phyloP scores from a whole-genome alignment of 1,284 basidiomycete species.

The Hemileia vastatrix region DNA sequence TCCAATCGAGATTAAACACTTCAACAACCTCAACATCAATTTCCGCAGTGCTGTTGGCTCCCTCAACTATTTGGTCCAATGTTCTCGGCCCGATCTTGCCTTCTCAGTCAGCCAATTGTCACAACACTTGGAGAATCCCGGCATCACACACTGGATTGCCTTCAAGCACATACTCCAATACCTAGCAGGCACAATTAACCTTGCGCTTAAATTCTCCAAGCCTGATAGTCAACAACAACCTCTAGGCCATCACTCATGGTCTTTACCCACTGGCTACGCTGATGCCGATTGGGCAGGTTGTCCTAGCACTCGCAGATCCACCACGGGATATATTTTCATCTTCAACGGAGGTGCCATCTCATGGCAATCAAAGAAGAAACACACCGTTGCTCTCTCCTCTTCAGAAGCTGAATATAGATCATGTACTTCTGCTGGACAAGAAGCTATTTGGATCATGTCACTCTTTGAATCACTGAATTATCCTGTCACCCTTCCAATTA shows the following conservation, averaged over 20 bases:
- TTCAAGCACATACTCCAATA: conserved; percentile 9
- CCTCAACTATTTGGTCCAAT: no score
- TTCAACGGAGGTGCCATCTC: conserved; percentile 41
- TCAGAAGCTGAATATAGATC: conserved; percentile 49
- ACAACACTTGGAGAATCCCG: conserved; percentile 45
- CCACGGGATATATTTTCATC: conserved; percentile 46
- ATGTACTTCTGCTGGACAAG: conserved; percentile 48
- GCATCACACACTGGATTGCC: conserved; percentile 35
- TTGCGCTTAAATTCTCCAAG: conserved; percentile 10
- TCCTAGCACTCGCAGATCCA: conserved; percentile 36
- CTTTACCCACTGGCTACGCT: conserved; percentile 45
- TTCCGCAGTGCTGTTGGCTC: no score
- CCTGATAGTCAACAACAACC: no score
- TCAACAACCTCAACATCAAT: no score
- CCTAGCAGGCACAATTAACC: conserved; percentile 19
- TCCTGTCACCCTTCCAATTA: conserved; percentile 17
- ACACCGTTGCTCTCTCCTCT: conserved; percentile 43
- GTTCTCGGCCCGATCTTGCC: no score
- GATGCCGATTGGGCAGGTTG: conserved; percentile 48
- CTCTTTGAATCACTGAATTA: conserved; percentile 34
- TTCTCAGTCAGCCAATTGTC: no score
- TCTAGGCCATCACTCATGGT: no score
- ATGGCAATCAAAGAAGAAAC: conserved; percentile 47
- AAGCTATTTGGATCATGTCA: conserved; percentile 45
- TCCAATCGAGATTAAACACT: no score